Percentiles rank a stretch among this genome's conserved stretches.
phyloP scores from a whole-genome alignment of 352 stramenopile species.

The Achlya hypogyna region DNA sequence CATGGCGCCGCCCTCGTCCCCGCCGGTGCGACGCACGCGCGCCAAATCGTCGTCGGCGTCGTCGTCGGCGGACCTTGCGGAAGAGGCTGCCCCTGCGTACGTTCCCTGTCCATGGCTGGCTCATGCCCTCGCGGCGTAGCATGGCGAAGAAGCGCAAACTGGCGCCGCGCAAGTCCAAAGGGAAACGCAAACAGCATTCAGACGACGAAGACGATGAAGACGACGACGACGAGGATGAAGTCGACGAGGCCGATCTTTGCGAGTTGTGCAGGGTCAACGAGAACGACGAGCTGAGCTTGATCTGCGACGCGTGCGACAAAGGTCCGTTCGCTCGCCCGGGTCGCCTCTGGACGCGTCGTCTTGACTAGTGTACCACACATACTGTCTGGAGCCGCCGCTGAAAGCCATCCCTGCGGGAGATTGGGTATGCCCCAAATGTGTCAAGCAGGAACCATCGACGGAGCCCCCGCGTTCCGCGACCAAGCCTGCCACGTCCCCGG shows the following conservation, averaged over 20 bases:
- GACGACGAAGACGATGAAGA: constrained; percentile 8
- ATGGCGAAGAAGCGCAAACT: constrained; percentile 15
- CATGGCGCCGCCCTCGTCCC: not conserved
- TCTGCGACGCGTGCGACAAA: constrained; percentile 16
- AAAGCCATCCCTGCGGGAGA: not conserved
- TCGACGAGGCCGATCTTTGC: not conserved
- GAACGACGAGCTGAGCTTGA: constrained; percentile 14
- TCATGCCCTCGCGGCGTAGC: not conserved
- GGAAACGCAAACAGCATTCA: not conserved
- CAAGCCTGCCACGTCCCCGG: no score
- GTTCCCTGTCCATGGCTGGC: not conserved
- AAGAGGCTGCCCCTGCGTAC: not conserved
- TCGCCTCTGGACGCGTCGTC: not conserved
- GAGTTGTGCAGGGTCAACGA: constrained; percentile 14
- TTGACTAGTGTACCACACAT: constrained; percentile 10
- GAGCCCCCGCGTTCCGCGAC: no score
- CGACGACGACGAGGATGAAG: constrained; percentile 2
- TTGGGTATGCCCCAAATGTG: constrained; percentile 13
- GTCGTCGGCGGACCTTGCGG: not conserved
- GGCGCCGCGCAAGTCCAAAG: not conserved
- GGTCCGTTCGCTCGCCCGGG: not conserved
- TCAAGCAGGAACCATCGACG: no score
- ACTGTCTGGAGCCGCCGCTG: constrained; percentile 11
- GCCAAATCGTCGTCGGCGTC: not conserved
- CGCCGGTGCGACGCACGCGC: not conserved